Evolutionary conservation across 2,329 filamentous ascomycete genomes (phyloP), one percentile per base, ranked within the genome.

Genomic region (Talaromyces atroroseus): DNA sequence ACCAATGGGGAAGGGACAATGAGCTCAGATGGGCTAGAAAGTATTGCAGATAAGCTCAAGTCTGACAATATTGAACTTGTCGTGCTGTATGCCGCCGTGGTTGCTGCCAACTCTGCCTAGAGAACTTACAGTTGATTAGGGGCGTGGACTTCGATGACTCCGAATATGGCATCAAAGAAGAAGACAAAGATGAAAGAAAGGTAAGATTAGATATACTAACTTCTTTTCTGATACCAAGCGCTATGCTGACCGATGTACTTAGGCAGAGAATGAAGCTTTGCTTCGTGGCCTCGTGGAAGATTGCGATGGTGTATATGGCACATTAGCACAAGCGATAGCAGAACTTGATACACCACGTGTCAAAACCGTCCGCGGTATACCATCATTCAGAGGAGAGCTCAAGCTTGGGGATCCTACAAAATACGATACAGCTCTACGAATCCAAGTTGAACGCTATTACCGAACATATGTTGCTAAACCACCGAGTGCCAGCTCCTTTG

Each of bases 111-210:
- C 12, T 16, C 16, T 49, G 21, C 14, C 40, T 23, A 21, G 40
- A 29, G 18, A 21, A 47, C 68, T 74, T 69, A 71, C 57, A 7
- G 21, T 32, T 29, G 45, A 3, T 14, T 57, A 92, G 88, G 54
- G 94, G 94, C 14, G 83, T 95, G 18, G 94, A 99, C 69, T 97
- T 99, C 71, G 91, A 99, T 68, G 91, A 96, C 69, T 69, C 83
- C 1, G 91, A 95, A 2, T 96, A 87, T 67, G 92, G 92, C 44
- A 89, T 90, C 68, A 95, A 95, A 70, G 92, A 97, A 74, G 91
- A 96, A 70, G 83, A 88, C 61, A 99, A 99, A 69, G 76, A 86
- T 18, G 62, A 70, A 0, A 69, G 72, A 52, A 97, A 97, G 79
- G 85, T 87, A 66, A 42, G 53, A 6, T 16, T 21, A 8, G 32